These are phyloP conservation scores for Podila epigama DNA, from an alignment of 192 early-diverging fungal genomes.

Conservation along the genomic window DNA sequence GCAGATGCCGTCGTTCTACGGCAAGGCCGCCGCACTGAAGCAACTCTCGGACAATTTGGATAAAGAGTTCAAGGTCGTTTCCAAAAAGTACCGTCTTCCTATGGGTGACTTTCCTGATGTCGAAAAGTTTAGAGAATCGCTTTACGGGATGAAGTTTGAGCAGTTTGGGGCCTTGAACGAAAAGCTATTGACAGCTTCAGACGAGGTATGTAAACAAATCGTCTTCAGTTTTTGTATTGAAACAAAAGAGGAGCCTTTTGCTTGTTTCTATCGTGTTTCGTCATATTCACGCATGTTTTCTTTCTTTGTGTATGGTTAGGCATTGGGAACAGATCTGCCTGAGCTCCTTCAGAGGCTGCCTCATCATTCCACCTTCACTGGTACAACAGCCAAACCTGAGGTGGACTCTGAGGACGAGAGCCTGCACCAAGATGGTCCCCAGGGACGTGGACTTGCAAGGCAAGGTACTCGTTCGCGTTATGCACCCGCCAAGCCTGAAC, in stretches of 20 bases:
- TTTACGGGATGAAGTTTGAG: constrained; percentile 55
- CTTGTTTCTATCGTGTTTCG: not conserved
- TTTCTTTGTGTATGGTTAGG: constrained; percentile 11
- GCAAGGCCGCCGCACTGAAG: constrained; percentile 77
- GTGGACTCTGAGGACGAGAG: constrained; percentile 40
- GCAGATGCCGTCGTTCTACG: constrained; percentile 82
- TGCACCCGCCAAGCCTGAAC: constrained; percentile 39
- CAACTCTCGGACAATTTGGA: constrained; percentile 73
- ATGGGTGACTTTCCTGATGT: constrained; percentile 59
- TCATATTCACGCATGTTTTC: not conserved
- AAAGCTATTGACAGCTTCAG: constrained; percentile 50
- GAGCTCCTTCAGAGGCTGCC: constrained; percentile 52
- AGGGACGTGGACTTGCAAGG: constrained; percentile 8
- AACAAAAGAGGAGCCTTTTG: not conserved
- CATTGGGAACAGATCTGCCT: constrained; percentile 54
- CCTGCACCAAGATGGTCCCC: constrained; percentile 1
- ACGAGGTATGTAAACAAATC: constrained; percentile 38
- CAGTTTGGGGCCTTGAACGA: constrained; percentile 58
- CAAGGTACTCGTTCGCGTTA: constrained; percentile 31
- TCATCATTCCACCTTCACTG: constrained; percentile 35
- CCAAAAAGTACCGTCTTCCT: constrained; percentile 69
- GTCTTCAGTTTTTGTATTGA: not conserved
- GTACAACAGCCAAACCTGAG: constrained; percentile 45
- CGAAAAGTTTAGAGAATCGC: constrained; percentile 48
- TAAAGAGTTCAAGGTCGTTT: constrained; percentile 71